phyloP scores from a whole-genome alignment of 1,284 basidiomycete species.

The Cutaneotrichosporon arboriforme region DNA sequence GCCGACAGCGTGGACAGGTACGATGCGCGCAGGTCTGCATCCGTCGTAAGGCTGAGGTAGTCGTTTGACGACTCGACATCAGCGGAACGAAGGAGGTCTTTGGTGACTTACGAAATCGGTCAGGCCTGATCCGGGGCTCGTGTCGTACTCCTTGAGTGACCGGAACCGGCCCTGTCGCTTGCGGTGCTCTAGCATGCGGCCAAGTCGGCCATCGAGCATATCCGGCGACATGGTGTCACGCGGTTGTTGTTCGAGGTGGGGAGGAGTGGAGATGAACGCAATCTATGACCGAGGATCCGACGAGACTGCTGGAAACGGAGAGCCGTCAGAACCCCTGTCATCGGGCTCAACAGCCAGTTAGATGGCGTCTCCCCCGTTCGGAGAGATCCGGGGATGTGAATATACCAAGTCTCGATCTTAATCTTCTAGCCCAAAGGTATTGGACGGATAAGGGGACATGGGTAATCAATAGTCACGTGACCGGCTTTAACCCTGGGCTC shows the following conservation, averaged over 20 bases:
- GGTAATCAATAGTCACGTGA: too few species aligned
- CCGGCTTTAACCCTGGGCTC: too few species aligned
- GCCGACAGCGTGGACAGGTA: constrained; percentile 59
- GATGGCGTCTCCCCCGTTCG: too few species aligned
- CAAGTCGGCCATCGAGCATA: constrained; percentile 27
- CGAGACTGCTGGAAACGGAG: too few species aligned
- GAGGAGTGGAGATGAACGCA: too few species aligned
- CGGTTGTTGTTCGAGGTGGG: neutral
- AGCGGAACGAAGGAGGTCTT: neutral
- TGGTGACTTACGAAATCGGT: constrained; percentile 41
- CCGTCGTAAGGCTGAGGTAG: constrained; percentile 78
- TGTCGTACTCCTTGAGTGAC: constrained; percentile 36
- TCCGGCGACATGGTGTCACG: constrained; percentile 9
- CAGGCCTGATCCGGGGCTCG: constrained; percentile 15
- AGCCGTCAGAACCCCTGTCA: too few species aligned
- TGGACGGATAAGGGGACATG: too few species aligned
- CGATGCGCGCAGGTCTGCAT: constrained; percentile 54
- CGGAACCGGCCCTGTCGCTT: constrained; percentile 35
- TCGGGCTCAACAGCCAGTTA: too few species aligned
- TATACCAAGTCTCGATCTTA: too few species aligned
- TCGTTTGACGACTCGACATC: constrained; percentile 59
- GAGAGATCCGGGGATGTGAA: too few species aligned
- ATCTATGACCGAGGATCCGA: too few species aligned
- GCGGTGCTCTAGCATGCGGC: constrained; percentile 23
- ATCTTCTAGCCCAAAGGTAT: too few species aligned